Evolutionary conservation across 495 filamentous ascomycete species (phyloP).

Genomic region (Hypomontagnella submonticulosa): DNA sequence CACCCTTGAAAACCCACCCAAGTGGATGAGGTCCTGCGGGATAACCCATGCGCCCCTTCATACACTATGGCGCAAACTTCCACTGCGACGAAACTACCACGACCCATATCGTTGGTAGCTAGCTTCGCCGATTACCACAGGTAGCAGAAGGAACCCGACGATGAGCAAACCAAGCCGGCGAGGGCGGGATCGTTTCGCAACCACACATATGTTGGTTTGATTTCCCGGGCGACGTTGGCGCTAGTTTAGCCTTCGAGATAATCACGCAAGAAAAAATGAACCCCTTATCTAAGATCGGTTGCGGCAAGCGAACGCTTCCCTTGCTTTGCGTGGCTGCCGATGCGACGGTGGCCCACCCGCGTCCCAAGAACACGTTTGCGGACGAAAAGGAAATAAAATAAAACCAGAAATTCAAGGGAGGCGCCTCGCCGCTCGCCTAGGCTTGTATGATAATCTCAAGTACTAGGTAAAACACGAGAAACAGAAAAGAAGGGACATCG

Average conservation of each 20-base stretch:
- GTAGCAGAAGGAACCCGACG: neutral
- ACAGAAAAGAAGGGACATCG: no score
- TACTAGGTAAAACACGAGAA: no score
- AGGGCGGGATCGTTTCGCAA: slow-evolving; percentile 1
- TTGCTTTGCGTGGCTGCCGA: slow-evolving; percentile 37
- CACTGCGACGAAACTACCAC: neutral
- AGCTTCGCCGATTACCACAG: neutral
- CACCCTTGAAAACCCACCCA: slow-evolving; percentile 2
- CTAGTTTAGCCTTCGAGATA: slow-evolving; percentile 6
- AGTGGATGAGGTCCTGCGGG: neutral
- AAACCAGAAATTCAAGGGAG: no score
- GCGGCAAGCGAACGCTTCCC: slow-evolving; percentile 23
- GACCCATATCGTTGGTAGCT: neutral
- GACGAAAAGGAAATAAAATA: slow-evolving; percentile 2
- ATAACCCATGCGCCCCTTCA: slow-evolving; percentile 3
- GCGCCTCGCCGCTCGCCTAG: neutral
- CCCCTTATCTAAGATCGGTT: slow-evolving; percentile 38
- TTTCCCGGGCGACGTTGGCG: slow-evolving; percentile 5
- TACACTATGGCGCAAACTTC: slow-evolving; percentile 10
- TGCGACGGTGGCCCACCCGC: slow-evolving; percentile 36
- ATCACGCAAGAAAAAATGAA: slow-evolving; percentile 41
- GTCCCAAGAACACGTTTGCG: slow-evolving; percentile 29
- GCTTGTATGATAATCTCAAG: no score
- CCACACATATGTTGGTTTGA: slow-evolving; percentile 17
- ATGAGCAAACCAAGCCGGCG: slow-evolving; percentile 3